Evolutionary conservation across 1,284 basidiomycete genomes (phyloP), one percentile per base, ranked within the genome.

Genomic region (Neonothopanus nambi): DNA sequence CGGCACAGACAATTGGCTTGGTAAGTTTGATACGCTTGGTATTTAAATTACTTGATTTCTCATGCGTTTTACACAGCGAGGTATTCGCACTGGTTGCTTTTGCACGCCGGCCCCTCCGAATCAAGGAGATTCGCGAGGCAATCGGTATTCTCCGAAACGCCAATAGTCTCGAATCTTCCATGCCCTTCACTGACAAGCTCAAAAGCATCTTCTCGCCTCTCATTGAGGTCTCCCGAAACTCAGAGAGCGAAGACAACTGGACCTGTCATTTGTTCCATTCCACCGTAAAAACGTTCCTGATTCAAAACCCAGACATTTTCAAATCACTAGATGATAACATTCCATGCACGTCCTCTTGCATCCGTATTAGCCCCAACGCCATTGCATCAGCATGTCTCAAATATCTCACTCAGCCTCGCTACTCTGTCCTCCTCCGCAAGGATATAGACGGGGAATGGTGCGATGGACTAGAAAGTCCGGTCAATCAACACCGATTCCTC

Each of bases 231-330:
- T 11, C 41, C 2, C 38, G 50, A 7, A 51, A 26, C 9, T 30
- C 17, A 20, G 47, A 51, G n/a, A 41, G 54, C 17, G 30, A 33
- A 3, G 37, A 57, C 33, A 57, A 60, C 24, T 42, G 23, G 43
- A 59, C 53, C 15, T 67, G 65, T 54, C 61, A 55, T 24, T 54
- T 67, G 33, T 49, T 63, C 37, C 66, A 67, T 44, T 61, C 60
- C 7, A 67, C 57, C 12, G 57, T 66, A 20, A 58, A 49, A n/a
- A 56, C 61, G 5, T 67, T 66, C 43, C 44, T 67, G 5, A 5
- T 49, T 26, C 30, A 46, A 15, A 39, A 61, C 41, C 60, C 62
- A 12, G 48, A 24, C 7, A 26, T 59, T 13, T 51, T 59, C 3
- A 42, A 55, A 28, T 20, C 18, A 9, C 2, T 4, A 7, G 21